These are phyloP conservation scores for Colletotrichum phormii DNA, from an alignment of 2,329 filamentous ascomycete genomes.

Conservation along the genomic window DNA sequence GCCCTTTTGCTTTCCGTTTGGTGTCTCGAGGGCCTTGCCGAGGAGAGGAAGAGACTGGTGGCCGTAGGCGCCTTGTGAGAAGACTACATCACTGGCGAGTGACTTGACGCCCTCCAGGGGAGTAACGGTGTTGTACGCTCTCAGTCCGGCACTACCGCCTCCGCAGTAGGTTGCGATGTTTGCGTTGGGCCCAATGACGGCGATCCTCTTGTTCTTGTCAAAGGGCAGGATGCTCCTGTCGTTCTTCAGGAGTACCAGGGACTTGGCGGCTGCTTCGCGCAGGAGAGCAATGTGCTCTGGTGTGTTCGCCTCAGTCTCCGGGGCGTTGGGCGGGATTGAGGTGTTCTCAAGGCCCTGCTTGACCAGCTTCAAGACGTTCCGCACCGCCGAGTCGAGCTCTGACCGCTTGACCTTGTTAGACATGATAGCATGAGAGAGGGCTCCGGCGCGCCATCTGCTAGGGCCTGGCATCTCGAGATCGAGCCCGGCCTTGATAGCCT, in stretches of 20 bases:
- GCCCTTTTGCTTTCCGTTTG: conserved; percentile 38
- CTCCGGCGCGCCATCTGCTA: conserved; percentile 48
- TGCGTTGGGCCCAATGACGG: conserved; percentile 66
- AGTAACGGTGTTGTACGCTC: conserved; percentile 46
- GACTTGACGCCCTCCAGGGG: conserved; percentile 45
- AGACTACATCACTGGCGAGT: conserved; percentile 38
- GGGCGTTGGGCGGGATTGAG: conserved; percentile 63
- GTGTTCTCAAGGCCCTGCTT: conserved; percentile 53
- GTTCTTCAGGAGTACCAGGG: conserved; percentile 81
- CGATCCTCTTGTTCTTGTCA: conserved; percentile 48
- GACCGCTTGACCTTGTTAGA: conserved; percentile 67
- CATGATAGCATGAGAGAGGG: conserved; percentile 62
- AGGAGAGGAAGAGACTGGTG: conserved; percentile 48
- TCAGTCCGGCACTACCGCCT: conserved; percentile 47
- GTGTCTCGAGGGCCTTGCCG: conserved; percentile 39
- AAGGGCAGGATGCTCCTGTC: conserved; percentile 72
- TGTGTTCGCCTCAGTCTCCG: conserved; percentile 67
- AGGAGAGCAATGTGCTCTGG: conserved; percentile 68
- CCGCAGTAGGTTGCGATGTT: conserved; percentile 50
- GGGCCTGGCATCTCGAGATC: conserved; percentile 55
- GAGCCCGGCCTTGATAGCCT: conserved; percentile 42
- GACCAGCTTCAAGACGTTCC: conserved; percentile 47
- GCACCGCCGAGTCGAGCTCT: conserved; percentile 59
- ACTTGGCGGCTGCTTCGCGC: conserved; percentile 43
- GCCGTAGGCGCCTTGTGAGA: conserved; percentile 44